Evolutionary conservation across 495 filamentous ascomycete species (phyloP).

Genomic region (Penicillium canariense): DNA sequence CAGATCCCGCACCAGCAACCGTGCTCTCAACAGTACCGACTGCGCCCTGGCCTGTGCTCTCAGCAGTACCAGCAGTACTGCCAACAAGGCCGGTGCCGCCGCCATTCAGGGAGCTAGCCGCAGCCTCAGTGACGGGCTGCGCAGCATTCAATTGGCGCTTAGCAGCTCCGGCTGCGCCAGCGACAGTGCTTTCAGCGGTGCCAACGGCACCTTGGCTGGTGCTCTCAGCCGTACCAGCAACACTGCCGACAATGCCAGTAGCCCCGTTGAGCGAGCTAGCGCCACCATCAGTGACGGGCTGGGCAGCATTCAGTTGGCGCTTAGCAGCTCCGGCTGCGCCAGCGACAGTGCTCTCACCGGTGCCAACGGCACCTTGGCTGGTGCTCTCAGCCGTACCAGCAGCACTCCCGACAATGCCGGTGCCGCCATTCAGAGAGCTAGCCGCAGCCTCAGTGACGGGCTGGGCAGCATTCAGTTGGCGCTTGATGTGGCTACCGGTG

Average conservation of each 20-base stretch:
- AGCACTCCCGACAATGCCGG: conserved; percentile 15
- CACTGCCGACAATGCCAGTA: conserved; percentile 2
- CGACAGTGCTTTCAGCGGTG: conserved; percentile 9
- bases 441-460: conserved; percentile 8
- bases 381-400: conserved; percentile 23
- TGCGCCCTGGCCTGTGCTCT: conserved; percentile 6
- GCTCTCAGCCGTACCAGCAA: conserved; percentile 12
- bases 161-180: background rate
- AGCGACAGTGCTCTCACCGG: conserved; percentile 11
- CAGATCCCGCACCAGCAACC: conserved; percentile 7
- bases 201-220: conserved; percentile 8
- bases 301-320: conserved; percentile 2
- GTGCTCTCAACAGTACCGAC: conserved; percentile 12
- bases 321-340: background rate
- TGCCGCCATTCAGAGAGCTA: conserved; percentile 17
- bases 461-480: conserved; percentile 1
- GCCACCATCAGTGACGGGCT: conserved; percentile 5
- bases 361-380: conserved; percentile 10
- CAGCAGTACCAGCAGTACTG: conserved; percentile 10
- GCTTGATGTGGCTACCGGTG: conserved; percentile 1
- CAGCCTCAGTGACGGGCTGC: conserved; percentile 1
- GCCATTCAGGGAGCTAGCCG: background rate
- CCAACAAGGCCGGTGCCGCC: background rate
- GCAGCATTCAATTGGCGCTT: background rate
- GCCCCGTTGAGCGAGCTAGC: conserved; percentile 8